Percentiles rank a stretch among this genome's conserved stretches.
phyloP scores from a whole-genome alignment of 495 filamentous ascomycete species.

The Polyplosphaeria fusca region DNA sequence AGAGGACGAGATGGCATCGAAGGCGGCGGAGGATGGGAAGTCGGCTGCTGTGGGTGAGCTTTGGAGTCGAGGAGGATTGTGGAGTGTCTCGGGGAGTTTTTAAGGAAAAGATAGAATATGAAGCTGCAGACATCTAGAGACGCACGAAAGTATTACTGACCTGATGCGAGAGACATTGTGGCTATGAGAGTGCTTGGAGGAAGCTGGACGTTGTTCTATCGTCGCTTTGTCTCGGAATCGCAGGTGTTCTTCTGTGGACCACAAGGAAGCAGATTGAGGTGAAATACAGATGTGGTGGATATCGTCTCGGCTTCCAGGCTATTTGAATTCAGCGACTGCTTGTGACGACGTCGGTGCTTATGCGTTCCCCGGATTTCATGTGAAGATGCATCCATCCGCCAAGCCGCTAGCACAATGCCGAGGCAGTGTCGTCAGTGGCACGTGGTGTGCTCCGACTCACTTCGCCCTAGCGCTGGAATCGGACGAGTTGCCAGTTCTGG shows the following conservation, averaged over 20 bases:
- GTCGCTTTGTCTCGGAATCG: neutral
- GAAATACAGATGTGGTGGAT: too few relatives aligned
- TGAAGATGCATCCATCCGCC: too few relatives aligned
- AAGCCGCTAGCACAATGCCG: too few relatives aligned
- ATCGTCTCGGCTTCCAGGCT: neutral
- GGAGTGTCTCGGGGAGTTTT: neutral
- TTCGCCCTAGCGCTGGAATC: too few relatives aligned
- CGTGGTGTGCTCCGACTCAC: too few relatives aligned
- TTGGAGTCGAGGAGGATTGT: too few relatives aligned
- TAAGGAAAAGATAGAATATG: neutral
- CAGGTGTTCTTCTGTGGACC: neutral
- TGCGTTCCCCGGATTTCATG: conserved; percentile 13
- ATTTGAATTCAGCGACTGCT: conserved; percentile 1
- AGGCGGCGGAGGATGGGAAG: conserved; percentile 87
- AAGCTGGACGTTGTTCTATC: neutral
- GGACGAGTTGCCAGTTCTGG: too few relatives aligned
- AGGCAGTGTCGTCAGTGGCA: too few relatives aligned
- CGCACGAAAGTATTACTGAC: neutral
- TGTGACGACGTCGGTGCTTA: conserved; percentile 2
- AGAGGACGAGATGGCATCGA: conserved; percentile 79
- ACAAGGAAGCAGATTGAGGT: neutral
- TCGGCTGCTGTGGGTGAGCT: conserved; percentile 56
- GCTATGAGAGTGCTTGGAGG: neutral
- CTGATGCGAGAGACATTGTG: neutral
- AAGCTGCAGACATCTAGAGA: too few relatives aligned